phyloP scores from a whole-genome alignment of 2,329 filamentous ascomycete genomes.

The Neophaeococcomyces mojaviensis region DNA sequence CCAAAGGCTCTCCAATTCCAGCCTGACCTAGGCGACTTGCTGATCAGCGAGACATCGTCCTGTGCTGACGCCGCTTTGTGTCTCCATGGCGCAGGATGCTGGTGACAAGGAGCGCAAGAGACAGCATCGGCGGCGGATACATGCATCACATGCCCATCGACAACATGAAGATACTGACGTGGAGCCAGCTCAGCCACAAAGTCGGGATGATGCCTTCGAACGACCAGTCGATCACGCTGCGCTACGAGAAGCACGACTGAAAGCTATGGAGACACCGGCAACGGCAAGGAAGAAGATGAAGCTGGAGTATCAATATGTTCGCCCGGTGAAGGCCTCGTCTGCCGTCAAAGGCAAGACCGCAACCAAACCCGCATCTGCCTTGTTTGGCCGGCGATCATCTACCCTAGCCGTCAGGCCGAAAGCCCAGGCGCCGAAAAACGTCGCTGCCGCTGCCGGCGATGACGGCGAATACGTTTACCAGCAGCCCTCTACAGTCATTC shows the following conservation, averaged over 20 bases:
- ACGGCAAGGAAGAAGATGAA: slow-evolving; percentile 21
- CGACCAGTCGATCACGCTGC: slow-evolving; percentile 18
- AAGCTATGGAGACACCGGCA: slow-evolving; percentile 17
- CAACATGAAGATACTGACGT: background rate
- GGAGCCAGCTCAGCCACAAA: background rate
- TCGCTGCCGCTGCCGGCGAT: slow-evolving; percentile 4
- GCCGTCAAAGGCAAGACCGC: slow-evolving; percentile 8
- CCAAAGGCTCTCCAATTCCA: too few relatives aligned
- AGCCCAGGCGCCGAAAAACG: slow-evolving; percentile 11
- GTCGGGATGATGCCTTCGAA: slow-evolving; percentile 6
- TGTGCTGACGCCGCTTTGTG: too few relatives aligned
- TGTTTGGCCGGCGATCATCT: slow-evolving; percentile 3
- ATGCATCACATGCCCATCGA: background rate
- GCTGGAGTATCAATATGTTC: slow-evolving; percentile 17
- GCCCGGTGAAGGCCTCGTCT: slow-evolving; percentile 8
- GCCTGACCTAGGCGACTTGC: too few relatives aligned
- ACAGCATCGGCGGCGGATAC: too few relatives aligned
- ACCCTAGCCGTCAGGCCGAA: slow-evolving; percentile 7
- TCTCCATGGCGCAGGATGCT: too few relatives aligned
- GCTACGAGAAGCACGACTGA: slow-evolving; percentile 21
- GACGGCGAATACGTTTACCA: slow-evolving; percentile 9
- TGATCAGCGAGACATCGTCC: too few relatives aligned
- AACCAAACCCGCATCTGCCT: slow-evolving; percentile 1
- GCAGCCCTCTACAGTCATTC: background rate
- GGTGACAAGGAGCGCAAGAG: too few relatives aligned